A percentile compares a stretch with the other conserved stretches of the same genome.
Conservation (phyloP, 2,329 filamentous ascomycete genomes). For the Clonostachys rosea region DNA sequence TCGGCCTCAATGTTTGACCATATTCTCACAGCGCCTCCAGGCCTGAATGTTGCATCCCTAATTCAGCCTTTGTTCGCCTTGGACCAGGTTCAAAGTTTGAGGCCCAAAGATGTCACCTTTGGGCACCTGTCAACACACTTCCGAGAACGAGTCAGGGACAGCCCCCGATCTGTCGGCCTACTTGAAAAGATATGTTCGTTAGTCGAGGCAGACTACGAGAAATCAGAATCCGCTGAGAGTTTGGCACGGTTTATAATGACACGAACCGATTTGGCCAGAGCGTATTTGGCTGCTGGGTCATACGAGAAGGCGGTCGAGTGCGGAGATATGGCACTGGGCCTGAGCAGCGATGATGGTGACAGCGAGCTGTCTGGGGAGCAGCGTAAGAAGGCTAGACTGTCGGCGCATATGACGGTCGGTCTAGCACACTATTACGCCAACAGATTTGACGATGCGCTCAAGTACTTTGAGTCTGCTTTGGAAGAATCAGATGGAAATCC, state of each 20-base stretch:
- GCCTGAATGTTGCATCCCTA: slow-evolving; percentile 52
- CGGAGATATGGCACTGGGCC: slow-evolving; percentile 73
- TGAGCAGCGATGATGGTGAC: slow-evolving; percentile 69
- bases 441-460: slow-evolving; percentile 64
- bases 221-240: slow-evolving; percentile 69
- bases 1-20: slow-evolving; percentile 79
- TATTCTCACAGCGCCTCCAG: slow-evolving; percentile 54
- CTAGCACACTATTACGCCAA: slow-evolving; percentile 72
- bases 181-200: slow-evolving; percentile 63
- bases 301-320: slow-evolving; percentile 71
- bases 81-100: slow-evolving; percentile 70
- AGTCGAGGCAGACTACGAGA: slow-evolving; percentile 80
- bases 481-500: slow-evolving; percentile 72
- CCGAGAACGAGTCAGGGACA: slow-evolving; percentile 74
- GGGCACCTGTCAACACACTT: slow-evolving; percentile 77
- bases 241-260: slow-evolving; percentile 76
- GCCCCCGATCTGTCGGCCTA: slow-evolving; percentile 54
- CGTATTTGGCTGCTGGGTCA: slow-evolving; percentile 64
- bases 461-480: slow-evolving; percentile 76
- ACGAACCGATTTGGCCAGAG: slow-evolving; percentile 83
- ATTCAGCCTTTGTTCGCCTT: slow-evolving; percentile 88
- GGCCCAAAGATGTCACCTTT: slow-evolving; percentile 65
- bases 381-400: slow-evolving; percentile 69
- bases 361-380: slow-evolving; percentile 61
- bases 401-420: slow-evolving; percentile 80